Conservation (phyloP, 345 rosid species). For the Gossypium raimondii region DNA sequence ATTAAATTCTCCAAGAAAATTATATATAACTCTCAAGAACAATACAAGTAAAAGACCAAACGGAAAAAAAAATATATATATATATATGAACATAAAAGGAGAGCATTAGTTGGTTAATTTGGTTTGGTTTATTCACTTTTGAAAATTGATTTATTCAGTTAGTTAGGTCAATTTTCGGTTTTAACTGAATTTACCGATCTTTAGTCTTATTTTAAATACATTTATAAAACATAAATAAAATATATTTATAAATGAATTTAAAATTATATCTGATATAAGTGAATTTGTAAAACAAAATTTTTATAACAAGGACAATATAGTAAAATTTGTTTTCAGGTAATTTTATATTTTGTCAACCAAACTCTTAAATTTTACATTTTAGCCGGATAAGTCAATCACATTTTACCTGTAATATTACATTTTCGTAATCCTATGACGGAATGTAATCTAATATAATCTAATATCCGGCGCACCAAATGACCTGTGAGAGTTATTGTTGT, state of each 20-base stretch:
- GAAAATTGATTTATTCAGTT: background rate
- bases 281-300: no score
- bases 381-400: no score
- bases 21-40: background rate
- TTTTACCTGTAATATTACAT: no score
- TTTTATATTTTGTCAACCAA: no score
- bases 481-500: no score
- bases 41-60: background rate
- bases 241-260: background rate
- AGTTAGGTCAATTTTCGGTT: background rate
- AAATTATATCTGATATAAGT: no score
- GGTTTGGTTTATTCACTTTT: background rate
- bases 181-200: background rate
- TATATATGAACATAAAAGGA: background rate
- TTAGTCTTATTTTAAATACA: background rate
- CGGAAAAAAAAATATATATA: background rate
- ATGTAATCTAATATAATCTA: no score
- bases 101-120: background rate
- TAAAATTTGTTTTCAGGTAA: no score
- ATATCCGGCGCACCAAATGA: no score
- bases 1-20: conserved; percentile 41
- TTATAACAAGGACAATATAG: no score
- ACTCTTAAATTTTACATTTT: no score
- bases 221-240: background rate
- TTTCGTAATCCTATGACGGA: no score